Conservation (phyloP, 805 yeast species). For the Candida argentea region DNA sequence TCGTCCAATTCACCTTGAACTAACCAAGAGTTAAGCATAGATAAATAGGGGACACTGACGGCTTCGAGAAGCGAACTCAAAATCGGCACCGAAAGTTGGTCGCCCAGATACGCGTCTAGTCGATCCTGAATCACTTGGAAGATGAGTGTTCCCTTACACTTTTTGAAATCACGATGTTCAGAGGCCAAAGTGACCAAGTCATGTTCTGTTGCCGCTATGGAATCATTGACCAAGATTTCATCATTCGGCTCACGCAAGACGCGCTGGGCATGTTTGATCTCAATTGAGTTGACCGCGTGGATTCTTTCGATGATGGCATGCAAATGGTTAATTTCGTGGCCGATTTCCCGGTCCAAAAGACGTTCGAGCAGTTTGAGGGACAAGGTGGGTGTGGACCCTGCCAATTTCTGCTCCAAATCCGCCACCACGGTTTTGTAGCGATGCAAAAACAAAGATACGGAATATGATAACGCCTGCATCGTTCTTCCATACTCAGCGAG, state of each 20-base stretch:
- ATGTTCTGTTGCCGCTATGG: slow-evolving; percentile 29
- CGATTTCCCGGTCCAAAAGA: slow-evolving; percentile 15
- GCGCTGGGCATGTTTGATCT: neutral
- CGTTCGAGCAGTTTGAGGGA: slow-evolving; percentile 50
- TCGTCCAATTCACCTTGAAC: slow-evolving; percentile 65
- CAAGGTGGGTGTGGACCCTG: slow-evolving; percentile 37
- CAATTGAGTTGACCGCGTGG: slow-evolving; percentile 29
- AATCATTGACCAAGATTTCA: slow-evolving; percentile 26
- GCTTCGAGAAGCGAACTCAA: slow-evolving; percentile 42
- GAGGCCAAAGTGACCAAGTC: slow-evolving; percentile 42
- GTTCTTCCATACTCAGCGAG: slow-evolving; percentile 53
- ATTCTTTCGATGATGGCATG: slow-evolving; percentile 48
- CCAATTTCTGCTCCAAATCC: slow-evolving; percentile 46
- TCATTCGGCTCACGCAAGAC: slow-evolving; percentile 16
- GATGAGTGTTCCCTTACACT: slow-evolving; percentile 72
- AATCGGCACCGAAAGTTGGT: slow-evolving; percentile 42
- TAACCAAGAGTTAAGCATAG: slow-evolving; percentile 74
- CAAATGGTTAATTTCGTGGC: slow-evolving; percentile 37
- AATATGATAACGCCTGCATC: slow-evolving; percentile 61
- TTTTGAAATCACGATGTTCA: slow-evolving; percentile 38
- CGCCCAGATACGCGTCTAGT: slow-evolving; percentile 55
- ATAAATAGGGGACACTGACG: slow-evolving; percentile 53
- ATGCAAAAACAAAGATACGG: slow-evolving; percentile 27
- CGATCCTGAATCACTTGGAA: slow-evolving; percentile 51
- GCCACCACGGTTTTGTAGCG: slow-evolving; percentile 21